Base-by-base conservation (phyloP, 257 asterid species). In the Agastache rugosa region DNA sequence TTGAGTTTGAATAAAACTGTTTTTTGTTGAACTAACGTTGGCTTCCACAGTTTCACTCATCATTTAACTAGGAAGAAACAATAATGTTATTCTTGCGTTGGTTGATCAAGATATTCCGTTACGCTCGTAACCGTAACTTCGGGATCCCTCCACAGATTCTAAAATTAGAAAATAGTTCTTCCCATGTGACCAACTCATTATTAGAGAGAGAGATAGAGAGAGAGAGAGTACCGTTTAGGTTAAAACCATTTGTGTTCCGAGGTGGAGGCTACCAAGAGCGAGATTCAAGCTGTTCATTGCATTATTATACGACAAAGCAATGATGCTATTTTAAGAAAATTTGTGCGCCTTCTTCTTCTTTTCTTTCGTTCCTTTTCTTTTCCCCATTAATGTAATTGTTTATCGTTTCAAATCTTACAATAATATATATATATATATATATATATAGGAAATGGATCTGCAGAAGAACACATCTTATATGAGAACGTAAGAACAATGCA, bases 111-210 rank as follows among this genome's bases (percentile, higher is more conserved):
- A 23, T 71, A n/a, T 20, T 15, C 44, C 6, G 67, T 22, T 41
- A 42, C 29, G 67, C 29, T 23, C 59, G 60, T 58, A 53, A 53
- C 47, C 67, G 23, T 74, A 54, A 51, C 51, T 63, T 74, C 1
- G 67, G 73, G 73, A 64, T 74, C 78, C 63, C 54, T 61, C 70
- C 54, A 47, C 63, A 8, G 6, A 19, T 63, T 63, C 78, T 63
- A 63, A 20, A 19, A 31, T 48, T 73, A 63, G 64, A 63, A 48
- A 50, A 2, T 67, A 29, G 11, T 22, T 25, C 11, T 3, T 31
- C 55, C 55, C 70, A 45, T 62, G 54, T 59, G 25, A 20, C 71
- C 69, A 61, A 35, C 47, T 61, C 67, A 41, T 25, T 27, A 12
- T 11, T 2, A 56, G 3, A 20, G 17, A 23, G 37, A 56, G 34